Conservation (phyloP, 1,284 basidiomycete genomes). For the Clitocybe nebularis region DNA sequence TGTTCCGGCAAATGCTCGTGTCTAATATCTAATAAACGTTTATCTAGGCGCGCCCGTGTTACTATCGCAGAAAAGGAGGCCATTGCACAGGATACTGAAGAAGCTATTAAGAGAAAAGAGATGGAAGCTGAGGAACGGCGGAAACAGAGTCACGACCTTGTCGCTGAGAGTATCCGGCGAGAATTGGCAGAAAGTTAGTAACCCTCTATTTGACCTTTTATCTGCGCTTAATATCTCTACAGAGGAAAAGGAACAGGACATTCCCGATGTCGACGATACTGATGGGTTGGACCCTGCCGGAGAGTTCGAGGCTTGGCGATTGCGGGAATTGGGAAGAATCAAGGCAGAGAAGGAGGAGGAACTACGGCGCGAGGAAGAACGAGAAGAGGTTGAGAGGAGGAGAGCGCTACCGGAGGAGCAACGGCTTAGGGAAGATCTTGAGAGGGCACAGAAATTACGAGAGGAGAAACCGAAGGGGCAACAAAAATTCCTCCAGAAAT, state of each 20-base stretch:
- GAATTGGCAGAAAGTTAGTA: conserved; percentile 78
- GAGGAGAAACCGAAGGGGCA: conserved; percentile 84
- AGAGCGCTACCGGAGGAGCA: conserved; percentile 91
- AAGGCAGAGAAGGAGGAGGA: conserved; percentile 89
- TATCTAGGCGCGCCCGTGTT: conserved; percentile 61
- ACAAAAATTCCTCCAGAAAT: conserved; percentile 95
- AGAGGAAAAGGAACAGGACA: conserved; percentile 84
- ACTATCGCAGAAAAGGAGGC: conserved; percentile 66
- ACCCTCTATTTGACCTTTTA: conserved; percentile 11
- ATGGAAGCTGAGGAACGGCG: conserved; percentile 69
- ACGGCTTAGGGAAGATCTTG: conserved; percentile 86
- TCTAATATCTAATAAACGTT: conserved; percentile 5
- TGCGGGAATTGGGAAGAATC: conserved; percentile 88
- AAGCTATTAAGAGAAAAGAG: conserved; percentile 59
- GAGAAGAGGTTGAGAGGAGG: conserved; percentile 86
- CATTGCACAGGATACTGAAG: conserved; percentile 65
- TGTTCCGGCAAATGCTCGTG: conserved; percentile 22
- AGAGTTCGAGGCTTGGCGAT: conserved; percentile 95
- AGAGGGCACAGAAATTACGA: conserved; percentile 75
- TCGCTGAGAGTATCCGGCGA: conserved; percentile 82
- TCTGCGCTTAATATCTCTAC: conserved; percentile 8
- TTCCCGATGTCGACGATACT: conserved; percentile 91
- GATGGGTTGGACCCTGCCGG: conserved; percentile 88
- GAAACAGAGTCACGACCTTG: conserved; percentile 80
- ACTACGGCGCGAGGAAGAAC: conserved; percentile 73